Conservation (phyloP, 495 filamentous ascomycete genomes). For the Penicillium paxilli region DNA sequence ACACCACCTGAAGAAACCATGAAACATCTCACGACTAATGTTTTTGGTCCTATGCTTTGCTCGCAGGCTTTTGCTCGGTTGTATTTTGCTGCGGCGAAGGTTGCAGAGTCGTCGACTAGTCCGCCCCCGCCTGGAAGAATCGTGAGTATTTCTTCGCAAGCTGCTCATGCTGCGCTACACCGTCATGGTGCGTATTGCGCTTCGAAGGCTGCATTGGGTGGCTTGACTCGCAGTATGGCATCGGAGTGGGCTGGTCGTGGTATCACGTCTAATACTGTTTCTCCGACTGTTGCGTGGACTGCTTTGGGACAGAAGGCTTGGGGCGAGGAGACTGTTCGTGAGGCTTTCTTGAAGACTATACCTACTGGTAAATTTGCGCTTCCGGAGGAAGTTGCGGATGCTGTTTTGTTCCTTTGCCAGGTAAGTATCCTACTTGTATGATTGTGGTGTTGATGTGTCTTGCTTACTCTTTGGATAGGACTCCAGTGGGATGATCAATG, state of each 20-base stretch:
- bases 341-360: slow-evolving; percentile 36
- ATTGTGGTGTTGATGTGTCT: background rate
- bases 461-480: slow-evolving; percentile 28
- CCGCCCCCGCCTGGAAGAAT: slow-evolving; percentile 35
- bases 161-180: slow-evolving; percentile 37
- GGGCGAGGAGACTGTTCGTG: slow-evolving; percentile 31
- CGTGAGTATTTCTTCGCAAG: slow-evolving; percentile 40
- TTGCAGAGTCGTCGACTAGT: slow-evolving; percentile 14
- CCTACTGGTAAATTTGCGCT: slow-evolving; percentile 44
- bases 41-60: slow-evolving; percentile 43
- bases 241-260: slow-evolving; percentile 39
- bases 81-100: slow-evolving; percentile 29
- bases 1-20: slow-evolving; percentile 40
- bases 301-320: slow-evolving; percentile 40
- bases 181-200: slow-evolving; percentile 49
- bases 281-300: slow-evolving; percentile 45
- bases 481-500: slow-evolving; percentile 46
- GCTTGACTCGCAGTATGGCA: slow-evolving; percentile 51
- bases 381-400: slow-evolving; percentile 43
- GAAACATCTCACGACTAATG: slow-evolving; percentile 40
- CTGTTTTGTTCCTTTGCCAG: slow-evolving; percentile 39
- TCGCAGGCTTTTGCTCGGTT: slow-evolving; percentile 40
- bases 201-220: slow-evolving; percentile 47
- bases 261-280: slow-evolving; percentile 39
- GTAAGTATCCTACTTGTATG: slow-evolving; percentile 15